phyloP scores from a whole-genome alignment of 1,284 basidiomycete species.

The Naganishia sp. region DNA sequence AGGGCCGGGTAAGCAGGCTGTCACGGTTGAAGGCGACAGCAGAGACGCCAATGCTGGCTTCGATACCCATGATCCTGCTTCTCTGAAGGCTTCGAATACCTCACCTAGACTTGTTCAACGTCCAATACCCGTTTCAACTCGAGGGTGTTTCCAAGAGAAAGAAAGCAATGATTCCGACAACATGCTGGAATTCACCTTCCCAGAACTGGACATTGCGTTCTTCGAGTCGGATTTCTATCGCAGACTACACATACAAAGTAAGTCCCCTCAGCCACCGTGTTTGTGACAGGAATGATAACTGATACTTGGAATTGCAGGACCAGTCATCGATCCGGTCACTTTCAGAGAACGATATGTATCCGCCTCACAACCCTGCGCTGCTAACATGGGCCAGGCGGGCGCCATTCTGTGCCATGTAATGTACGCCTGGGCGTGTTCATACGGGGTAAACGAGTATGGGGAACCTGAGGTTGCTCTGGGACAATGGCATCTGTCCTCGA shows the following conservation, averaged over 20 bases:
- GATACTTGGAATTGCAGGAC: slow-evolving; percentile 42
- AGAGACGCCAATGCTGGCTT: too few relatives aligned
- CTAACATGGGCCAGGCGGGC: slow-evolving; percentile 59
- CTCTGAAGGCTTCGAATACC: too few relatives aligned
- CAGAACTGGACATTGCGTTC: slow-evolving; percentile 71
- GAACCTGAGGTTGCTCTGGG: slow-evolving; percentile 48
- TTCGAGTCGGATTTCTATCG: slow-evolving; percentile 79
- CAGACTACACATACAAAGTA: slow-evolving; percentile 77
- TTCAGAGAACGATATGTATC: slow-evolving; percentile 65
- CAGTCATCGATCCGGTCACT: slow-evolving; percentile 62
- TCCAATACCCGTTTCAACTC: slow-evolving; percentile 2
- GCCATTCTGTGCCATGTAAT: slow-evolving; percentile 58
- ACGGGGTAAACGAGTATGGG: slow-evolving; percentile 77
- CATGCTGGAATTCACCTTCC: slow-evolving; percentile 57
- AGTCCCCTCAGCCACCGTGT: slow-evolving; percentile 39
- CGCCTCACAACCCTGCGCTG: slow-evolving; percentile 57
- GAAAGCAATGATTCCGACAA: neutral
- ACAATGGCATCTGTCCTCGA: slow-evolving; percentile 34
- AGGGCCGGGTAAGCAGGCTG: too few relatives aligned
- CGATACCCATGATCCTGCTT: too few relatives aligned
- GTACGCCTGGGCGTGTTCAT: slow-evolving; percentile 81
- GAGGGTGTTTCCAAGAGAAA: neutral
- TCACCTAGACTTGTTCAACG: neutral
- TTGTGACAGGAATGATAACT: neutral
- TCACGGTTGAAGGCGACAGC: too few relatives aligned